Conservation (phyloP, 2,329 filamentous ascomycete genomes). For the Bipolaris oryzae region DNA sequence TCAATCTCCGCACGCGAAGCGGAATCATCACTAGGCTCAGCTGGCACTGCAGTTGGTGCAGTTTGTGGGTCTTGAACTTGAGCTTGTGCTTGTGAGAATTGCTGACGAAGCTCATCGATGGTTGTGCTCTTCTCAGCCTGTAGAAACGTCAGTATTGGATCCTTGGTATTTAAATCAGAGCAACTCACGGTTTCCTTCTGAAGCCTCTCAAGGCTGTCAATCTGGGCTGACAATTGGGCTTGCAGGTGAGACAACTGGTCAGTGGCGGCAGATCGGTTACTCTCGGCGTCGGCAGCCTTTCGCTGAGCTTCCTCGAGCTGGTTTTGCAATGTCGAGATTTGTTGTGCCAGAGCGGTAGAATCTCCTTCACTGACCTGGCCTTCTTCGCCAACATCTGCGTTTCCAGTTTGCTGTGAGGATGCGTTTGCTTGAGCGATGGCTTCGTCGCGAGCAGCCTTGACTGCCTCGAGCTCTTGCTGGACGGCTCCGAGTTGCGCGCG, state of each 20-base stretch:
- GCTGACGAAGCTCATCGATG: constrained; percentile 43
- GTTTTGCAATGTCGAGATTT: constrained; percentile 46
- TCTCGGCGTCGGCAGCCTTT: constrained; percentile 37
- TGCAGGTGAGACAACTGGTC: constrained; percentile 45
- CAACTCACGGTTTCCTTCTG: constrained; percentile 62
- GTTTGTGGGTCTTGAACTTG: constrained; percentile 26
- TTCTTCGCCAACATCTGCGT: constrained; percentile 53
- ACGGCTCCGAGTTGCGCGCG: constrained; percentile 27
- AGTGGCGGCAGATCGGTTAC: constrained; percentile 47
- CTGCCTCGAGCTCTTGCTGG: constrained; percentile 60
- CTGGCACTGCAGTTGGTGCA: constrained; percentile 13
- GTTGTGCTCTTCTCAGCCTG: constrained; percentile 50
- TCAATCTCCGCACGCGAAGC: constrained; percentile 24
- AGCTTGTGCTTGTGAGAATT: constrained; percentile 40
- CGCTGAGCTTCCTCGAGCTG: constrained; percentile 44
- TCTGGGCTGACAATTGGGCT: constrained; percentile 56
- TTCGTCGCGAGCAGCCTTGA: constrained; percentile 68
- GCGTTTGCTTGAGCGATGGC: constrained; percentile 56
- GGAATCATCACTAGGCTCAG: constrained; percentile 7
- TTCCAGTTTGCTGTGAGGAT: constrained; percentile 47
- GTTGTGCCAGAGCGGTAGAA: constrained; percentile 32
- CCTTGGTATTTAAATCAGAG: background rate
- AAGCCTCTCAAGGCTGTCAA: constrained; percentile 67
- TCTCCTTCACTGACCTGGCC: constrained; percentile 51
- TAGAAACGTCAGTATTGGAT: constrained; percentile 18